phyloP scores from a whole-genome alignment of 1,284 basidiomycete species.

The Pholiota adiposa region DNA sequence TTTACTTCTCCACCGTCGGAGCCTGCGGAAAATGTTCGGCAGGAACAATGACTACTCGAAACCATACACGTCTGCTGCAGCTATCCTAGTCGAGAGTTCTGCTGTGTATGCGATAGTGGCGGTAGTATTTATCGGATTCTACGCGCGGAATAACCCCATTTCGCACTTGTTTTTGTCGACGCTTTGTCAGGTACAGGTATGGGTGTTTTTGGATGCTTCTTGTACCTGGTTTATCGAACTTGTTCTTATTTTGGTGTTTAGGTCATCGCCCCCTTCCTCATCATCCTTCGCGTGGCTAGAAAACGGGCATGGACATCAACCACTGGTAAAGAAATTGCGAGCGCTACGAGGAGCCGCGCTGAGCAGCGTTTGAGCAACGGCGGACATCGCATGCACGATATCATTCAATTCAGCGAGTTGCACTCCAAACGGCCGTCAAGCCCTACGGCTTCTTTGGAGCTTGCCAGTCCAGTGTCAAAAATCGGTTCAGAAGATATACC shows the following conservation, averaged over 20 bases:
- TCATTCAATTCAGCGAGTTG: slow-evolving; percentile 8
- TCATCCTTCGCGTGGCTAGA: slow-evolving; percentile 10
- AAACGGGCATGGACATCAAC: slow-evolving; percentile 9
- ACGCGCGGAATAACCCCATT: slow-evolving; percentile 7
- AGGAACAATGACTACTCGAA: slow-evolving; percentile 1
- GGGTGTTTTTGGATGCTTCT: not conserved
- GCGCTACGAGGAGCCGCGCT: not conserved
- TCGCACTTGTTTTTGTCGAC: slow-evolving; percentile 10
- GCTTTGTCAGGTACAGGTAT: slow-evolving; percentile 11
- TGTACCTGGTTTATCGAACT: not conserved
- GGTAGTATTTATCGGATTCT: slow-evolving; percentile 7
- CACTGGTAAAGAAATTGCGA: slow-evolving; percentile 3
- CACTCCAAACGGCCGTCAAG: not conserved
- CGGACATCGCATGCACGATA: not conserved
- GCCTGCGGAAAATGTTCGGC: slow-evolving; percentile 2
- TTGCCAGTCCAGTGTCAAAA: slow-evolving; percentile 6
- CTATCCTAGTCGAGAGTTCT: slow-evolving; percentile 12
- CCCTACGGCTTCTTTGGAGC: not conserved
- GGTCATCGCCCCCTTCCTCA: slow-evolving; percentile 10
- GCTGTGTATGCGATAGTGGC: slow-evolving; percentile 7
- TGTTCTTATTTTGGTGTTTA: not conserved
- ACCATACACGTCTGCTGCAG: slow-evolving; percentile 6
- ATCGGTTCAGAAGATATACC: slow-evolving; percentile 4
- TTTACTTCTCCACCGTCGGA: slow-evolving; percentile 11
- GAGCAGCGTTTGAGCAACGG: not conserved